These are phyloP conservation scores for Lineolata rhizophorae DNA, from an alignment of 495 filamentous ascomycete species.

Conservation along the genomic window DNA sequence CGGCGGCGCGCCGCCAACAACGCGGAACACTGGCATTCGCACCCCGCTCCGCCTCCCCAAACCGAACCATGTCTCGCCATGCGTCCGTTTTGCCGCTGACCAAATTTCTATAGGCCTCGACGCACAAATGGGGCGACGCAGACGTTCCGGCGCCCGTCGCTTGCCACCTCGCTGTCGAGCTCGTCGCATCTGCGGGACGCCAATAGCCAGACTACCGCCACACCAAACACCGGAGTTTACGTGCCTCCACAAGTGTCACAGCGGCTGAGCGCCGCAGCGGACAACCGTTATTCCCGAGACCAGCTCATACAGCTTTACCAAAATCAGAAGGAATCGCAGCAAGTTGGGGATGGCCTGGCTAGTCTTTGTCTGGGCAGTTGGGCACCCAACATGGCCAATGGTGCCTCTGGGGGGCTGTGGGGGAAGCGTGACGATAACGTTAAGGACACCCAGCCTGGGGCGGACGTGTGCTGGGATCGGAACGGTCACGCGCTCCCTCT, in stretches of 20 bases:
- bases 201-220: conserved; percentile 24
- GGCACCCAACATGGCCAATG: conserved; percentile 47
- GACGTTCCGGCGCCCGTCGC: conserved; percentile 68
- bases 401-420: conserved; percentile 43
- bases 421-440: conserved; percentile 45
- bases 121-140: conserved; percentile 62
- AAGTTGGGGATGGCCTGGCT: conserved; percentile 36
- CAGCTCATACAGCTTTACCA: conserved; percentile 60
- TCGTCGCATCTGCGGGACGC: conserved; percentile 26
- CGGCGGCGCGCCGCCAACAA: too few relatives aligned
- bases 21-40: too few relatives aligned
- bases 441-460: conserved; percentile 38
- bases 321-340: conserved; percentile 31
- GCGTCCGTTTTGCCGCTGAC: background rate
- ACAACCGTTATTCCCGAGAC: conserved; percentile 59
- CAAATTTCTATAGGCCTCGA: conserved; percentile 28
- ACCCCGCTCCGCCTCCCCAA: background rate
- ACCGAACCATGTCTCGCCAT: background rate
- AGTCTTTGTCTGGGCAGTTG: conserved; percentile 54
- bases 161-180: conserved; percentile 28
- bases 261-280: conserved; percentile 32
- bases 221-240: conserved; percentile 31
- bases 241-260: conserved; percentile 39
- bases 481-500: conserved; percentile 52
- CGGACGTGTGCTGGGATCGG: conserved; percentile 77